Conservation (phyloP, 495 filamentous ascomycete genomes). For the Beverwykella pulmonaria region DNA sequence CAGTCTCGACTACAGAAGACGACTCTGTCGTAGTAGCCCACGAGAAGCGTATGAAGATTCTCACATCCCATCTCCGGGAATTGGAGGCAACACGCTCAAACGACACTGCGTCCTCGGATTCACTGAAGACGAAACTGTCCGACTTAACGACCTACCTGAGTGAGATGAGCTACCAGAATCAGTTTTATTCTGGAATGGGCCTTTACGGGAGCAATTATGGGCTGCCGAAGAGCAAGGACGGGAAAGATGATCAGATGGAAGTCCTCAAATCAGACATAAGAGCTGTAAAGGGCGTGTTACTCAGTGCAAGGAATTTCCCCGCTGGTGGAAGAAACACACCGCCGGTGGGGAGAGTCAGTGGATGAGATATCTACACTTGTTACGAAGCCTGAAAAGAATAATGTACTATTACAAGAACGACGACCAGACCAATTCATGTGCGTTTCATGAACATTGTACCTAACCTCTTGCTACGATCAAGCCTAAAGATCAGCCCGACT, state of each 20-base stretch:
- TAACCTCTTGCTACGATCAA: no score
- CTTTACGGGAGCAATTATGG: constrained; percentile 31
- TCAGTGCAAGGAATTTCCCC: constrained; percentile 74
- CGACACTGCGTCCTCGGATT: constrained; percentile 22
- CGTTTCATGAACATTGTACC: no score
- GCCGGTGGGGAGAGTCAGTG: constrained; percentile 9
- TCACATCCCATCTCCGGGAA: constrained; percentile 57
- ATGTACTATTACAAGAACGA: background rate
- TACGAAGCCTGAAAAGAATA: background rate
- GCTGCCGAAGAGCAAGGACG: constrained; percentile 46
- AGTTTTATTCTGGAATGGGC: constrained; percentile 43
- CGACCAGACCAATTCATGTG: no score
- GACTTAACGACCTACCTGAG: constrained; percentile 59
- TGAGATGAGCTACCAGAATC: constrained; percentile 54
- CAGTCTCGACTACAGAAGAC: constrained; percentile 15
- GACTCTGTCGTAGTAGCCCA: constrained; percentile 43
- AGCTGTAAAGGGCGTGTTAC: constrained; percentile 87
- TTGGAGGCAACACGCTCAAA: constrained; percentile 47
- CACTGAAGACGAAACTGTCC: constrained; percentile 38
- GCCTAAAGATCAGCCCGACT: no score
- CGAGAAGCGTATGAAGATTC: constrained; percentile 51
- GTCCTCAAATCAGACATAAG: constrained; percentile 82
- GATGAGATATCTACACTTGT: background rate
- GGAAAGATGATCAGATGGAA: constrained; percentile 72
- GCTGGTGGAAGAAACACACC: constrained; percentile 27